phyloP scores from a whole-genome alignment of 371 early-diverging fungal species.

The Chytridiales sp. region DNA sequence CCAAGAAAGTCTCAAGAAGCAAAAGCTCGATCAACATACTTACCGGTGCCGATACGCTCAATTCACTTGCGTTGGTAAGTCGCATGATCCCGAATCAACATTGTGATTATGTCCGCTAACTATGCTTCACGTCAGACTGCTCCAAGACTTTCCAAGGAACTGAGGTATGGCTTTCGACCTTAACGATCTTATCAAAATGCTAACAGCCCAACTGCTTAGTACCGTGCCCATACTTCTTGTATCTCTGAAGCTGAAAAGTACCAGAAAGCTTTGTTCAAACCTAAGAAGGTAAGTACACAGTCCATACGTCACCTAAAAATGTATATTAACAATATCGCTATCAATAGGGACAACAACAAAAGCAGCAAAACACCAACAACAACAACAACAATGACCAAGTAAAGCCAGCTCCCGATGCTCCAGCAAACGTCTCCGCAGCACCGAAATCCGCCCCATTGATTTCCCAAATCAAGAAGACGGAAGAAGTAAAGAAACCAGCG shows the following conservation, averaged over 20 bases:
- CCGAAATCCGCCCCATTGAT: constrained; percentile 35
- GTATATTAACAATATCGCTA: constrained; percentile 1
- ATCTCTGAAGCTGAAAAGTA: constrained; percentile 92
- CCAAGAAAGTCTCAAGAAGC: constrained; percentile 89
- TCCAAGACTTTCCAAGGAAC: constrained; percentile 77
- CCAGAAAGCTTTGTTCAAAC: constrained; percentile 54
- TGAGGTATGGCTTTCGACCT: constrained; percentile 30
- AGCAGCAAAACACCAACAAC: background rate
- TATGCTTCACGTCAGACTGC: constrained; percentile 61
- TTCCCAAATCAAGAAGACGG: constrained; percentile 34
- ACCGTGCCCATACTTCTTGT: constrained; percentile 79
- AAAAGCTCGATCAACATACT: constrained; percentile 81
- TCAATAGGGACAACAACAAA: background rate
- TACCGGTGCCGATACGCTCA: constrained; percentile 77
- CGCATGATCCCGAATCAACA: background rate
- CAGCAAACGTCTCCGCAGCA: constrained; percentile 20
- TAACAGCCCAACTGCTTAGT: no score
- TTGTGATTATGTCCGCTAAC: background rate
- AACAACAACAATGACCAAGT: constrained; percentile 5
- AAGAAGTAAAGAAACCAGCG: background rate
- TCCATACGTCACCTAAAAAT: background rate
- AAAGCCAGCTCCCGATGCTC: background rate
- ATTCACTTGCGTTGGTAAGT: constrained; percentile 72
- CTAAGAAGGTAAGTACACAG: constrained; percentile 38
- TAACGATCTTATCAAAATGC: background rate